phyloP scores from a whole-genome alignment of 805 yeast species.

The Lipomyces starkeyi region DNA sequence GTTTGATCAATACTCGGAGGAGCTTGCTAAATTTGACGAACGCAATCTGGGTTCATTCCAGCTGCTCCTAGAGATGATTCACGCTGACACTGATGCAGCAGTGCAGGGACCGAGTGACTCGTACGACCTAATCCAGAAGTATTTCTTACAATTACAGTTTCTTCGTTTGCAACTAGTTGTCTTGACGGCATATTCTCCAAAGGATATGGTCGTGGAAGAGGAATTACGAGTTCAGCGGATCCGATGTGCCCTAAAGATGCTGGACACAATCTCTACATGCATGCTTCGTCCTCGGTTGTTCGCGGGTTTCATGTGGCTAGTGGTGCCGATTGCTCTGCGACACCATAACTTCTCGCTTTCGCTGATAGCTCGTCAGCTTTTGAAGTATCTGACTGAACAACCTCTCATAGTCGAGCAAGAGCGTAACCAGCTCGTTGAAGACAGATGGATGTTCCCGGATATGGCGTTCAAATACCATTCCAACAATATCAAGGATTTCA shows the following conservation, averaged over 20 bases:
- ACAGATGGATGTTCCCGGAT: conserved; percentile 25
- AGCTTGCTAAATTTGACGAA: conserved; percentile 26
- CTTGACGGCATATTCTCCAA: conserved; percentile 23
- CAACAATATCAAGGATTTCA: conserved; percentile 11
- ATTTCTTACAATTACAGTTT: conserved; percentile 26
- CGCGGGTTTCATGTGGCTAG: conserved; percentile 24
- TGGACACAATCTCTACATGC: conserved; percentile 31
- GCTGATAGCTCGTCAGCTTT: background rate
- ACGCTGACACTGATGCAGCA: conserved; percentile 24
- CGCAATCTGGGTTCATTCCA: conserved; percentile 31
- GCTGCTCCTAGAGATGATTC: conserved; percentile 31
- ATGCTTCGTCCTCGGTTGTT: conserved; percentile 25
- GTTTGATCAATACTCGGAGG: conserved; percentile 9
- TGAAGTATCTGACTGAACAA: conserved; percentile 3
- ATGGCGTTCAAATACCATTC: conserved; percentile 26
- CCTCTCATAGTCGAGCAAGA: background rate
- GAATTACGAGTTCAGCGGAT: conserved; percentile 4
- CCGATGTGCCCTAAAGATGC: conserved; percentile 21
- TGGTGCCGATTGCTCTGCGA: conserved; percentile 27
- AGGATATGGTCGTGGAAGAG: background rate
- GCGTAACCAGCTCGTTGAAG: conserved; percentile 4
- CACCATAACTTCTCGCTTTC: conserved; percentile 1
- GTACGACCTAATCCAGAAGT: conserved; percentile 33
- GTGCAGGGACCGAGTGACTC: conserved; percentile 32
- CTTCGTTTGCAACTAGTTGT: conserved; percentile 22